Evolutionary conservation across 148 eudicot species (phyloP), one percentile per base, ranked within the genome.

Genomic region (Fagopyrum tataricum): DNA sequence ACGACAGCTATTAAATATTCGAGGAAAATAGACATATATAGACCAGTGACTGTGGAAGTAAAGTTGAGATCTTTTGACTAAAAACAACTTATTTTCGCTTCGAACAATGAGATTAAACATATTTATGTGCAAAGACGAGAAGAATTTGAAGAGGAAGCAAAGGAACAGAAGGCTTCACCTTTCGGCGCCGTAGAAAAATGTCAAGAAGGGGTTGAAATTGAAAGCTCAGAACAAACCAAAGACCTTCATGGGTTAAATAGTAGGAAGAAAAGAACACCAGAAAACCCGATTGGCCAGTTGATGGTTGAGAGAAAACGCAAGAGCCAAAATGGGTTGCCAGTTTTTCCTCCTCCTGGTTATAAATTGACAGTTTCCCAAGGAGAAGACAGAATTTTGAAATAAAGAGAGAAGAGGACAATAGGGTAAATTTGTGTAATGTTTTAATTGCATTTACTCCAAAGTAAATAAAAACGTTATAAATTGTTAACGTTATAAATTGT

Each of bases 321-420:
- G 67, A 26, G 4, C 40, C 67, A 11, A 59, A 26, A 11, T 59
- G 40, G 67, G 67, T 59, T 26, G 67, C 40, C 67, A 59, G 67
- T 59, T 59, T 23, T 59, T 59, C 9, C 66, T 37, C 41, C 42
- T 6, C 18, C 18, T 64, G 68, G 14, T 14, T 64, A 64, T 64
- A 64, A 64, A 7, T 31, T 64, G 68, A 64, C 68, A 37, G 68
- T 64, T 64, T 64, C 69, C 43, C 43, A 64, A 64, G 69, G 69
- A 64, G 69, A 37, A 37, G 18, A 37, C 69, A 4, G 40, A 37
- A 31, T 64, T 31, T 64, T 64, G 69, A 64, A 64, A 37, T 37
- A 37, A 64, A 64, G 44, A 64, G 49, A 46, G 49, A 46, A 55
- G 61, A 1, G 42, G 44, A 64, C 69, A 37, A 6, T 37, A 64